Conservation (phyloP, 1,139 yeast species). For the Saccharomyces hybrid region DNA sequence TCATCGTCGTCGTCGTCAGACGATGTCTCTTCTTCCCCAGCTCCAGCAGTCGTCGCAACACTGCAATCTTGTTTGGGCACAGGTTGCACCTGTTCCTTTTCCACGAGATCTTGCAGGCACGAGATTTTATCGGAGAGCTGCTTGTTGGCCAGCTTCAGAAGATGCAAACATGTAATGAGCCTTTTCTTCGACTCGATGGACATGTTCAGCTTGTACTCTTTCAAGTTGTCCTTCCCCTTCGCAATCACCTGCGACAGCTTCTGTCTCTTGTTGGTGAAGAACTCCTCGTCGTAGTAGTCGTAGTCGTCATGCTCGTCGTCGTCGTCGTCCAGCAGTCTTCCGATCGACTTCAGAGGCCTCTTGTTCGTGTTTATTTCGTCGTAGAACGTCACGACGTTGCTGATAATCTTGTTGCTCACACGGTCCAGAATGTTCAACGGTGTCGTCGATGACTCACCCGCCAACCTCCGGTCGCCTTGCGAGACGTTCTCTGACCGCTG, state of each 20-base stretch:
- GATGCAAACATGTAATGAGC: slow-evolving; percentile 63
- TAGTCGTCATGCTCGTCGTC: slow-evolving; percentile 14
- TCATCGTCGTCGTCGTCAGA: no score
- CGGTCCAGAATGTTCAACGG: slow-evolving; percentile 4
- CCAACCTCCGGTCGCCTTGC: background rate
- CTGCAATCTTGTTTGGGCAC: slow-evolving; percentile 27
- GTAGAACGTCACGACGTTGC: slow-evolving; percentile 26
- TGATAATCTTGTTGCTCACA: slow-evolving; percentile 12
- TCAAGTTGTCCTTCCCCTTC: slow-evolving; percentile 26
- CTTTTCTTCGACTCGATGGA: slow-evolving; percentile 64
- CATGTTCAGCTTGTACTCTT: slow-evolving; percentile 34
- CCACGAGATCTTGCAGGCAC: slow-evolving; percentile 46
- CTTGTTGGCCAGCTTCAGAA: slow-evolving; percentile 68
- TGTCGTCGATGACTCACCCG: slow-evolving; percentile 3
- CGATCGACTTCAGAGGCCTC: slow-evolving; percentile 15
- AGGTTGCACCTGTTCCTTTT: slow-evolving; percentile 35
- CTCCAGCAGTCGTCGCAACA: slow-evolving; percentile 6
- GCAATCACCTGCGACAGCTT: slow-evolving; percentile 26
- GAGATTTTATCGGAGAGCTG: slow-evolving; percentile 59
- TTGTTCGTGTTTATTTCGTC: slow-evolving; percentile 24
- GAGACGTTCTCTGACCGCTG: background rate
- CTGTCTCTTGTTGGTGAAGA: slow-evolving; percentile 18
- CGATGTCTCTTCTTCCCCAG: slow-evolving; percentile 10
- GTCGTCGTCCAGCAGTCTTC: slow-evolving; percentile 13
- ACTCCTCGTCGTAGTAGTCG: slow-evolving; percentile 13